Evolutionary conservation across 1,139 yeast genomes (phyloP), one percentile per base, ranked within the genome.

Genomic region (Lodderomyces parapsilosis): DNA sequence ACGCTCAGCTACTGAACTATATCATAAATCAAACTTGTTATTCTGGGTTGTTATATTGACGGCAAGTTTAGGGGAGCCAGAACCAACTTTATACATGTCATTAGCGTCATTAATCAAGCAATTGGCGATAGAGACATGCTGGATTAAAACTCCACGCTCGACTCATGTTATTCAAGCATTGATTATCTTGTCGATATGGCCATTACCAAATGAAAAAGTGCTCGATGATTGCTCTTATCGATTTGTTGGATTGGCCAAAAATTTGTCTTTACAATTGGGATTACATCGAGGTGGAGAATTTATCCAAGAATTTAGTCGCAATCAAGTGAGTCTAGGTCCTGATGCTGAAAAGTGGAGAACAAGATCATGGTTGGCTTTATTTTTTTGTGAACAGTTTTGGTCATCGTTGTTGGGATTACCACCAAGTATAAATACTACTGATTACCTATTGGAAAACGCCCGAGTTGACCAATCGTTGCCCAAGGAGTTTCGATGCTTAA

Each of bases 311-410:
- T 91, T 91, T 54, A 84, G 94, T 9, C 75, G 98, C 54, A 87
- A 93, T 22, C 98, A 91, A 59, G 94, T 87, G 3, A 79, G 88
- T 34, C 71, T 90, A 58, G 78, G 78, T 5, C 94, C 95, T 0
- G 90, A 90, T 62, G 93, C 96, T 3, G 96, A 89, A 53, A 83
- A 83, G 59, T 91, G 97, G 97, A 76, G 98, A 60, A 89, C 97
- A 1, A 73, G 96, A 51, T 81, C 96, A 1, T 91, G 97, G 97
- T 68, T 89, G 28, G 90, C 94, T 0, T 84, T 88, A 3, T 91
- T 87, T 60, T 86, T 90, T 57, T 77, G 88, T 45, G 96, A 90
- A 58, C 95, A 89, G 53, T 86, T 90, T 57, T 88, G 96, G 95
- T 85, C 95, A 11, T 86, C 95, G 13, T 81, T 83, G 36, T 66